Evolutionary conservation across 768 basidiomycete genomes (phyloP).

Genomic region (Termitomyces sp.): DNA sequence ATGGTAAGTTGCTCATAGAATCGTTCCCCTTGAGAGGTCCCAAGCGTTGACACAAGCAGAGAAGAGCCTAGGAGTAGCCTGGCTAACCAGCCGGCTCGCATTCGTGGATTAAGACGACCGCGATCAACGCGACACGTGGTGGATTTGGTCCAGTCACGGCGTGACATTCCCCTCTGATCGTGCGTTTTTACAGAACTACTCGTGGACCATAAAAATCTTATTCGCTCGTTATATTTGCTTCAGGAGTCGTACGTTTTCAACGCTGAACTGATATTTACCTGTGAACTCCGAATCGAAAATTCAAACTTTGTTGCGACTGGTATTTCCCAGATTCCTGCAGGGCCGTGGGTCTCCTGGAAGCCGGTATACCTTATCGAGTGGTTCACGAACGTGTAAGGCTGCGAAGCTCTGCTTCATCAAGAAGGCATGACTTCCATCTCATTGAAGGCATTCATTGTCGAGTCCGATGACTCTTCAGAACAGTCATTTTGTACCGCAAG

Average conservation of each 20-base stretch:
- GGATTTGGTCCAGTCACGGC: constrained; percentile 1
- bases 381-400: neutral
- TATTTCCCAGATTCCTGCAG: neutral
- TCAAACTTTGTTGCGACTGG: neutral
- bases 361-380: neutral
- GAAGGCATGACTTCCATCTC: constrained; percentile 21
- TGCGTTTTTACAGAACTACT: neutral
- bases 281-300: neutral
- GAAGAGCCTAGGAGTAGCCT: constrained; percentile 10
- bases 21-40: constrained; percentile 26
- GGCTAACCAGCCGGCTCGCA: constrained; percentile 16
- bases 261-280: neutral
- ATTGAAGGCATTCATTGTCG: constrained; percentile 38
- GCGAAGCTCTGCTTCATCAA: neutral
- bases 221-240: neutral
- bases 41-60: constrained; percentile 4
- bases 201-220: neutral
- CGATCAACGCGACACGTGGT: neutral
- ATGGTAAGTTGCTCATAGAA: constrained; percentile 46
- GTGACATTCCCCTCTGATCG: neutral
- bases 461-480: constrained; percentile 29
- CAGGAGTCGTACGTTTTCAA: neutral
- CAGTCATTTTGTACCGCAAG: constrained; percentile 48
- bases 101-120: constrained; percentile 6
- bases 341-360: neutral